Evolutionary conservation across 1,139 yeast genomes (phyloP), one percentile per base, ranked within the genome.

Genomic region (Nakaseomyces glabratus): DNA sequence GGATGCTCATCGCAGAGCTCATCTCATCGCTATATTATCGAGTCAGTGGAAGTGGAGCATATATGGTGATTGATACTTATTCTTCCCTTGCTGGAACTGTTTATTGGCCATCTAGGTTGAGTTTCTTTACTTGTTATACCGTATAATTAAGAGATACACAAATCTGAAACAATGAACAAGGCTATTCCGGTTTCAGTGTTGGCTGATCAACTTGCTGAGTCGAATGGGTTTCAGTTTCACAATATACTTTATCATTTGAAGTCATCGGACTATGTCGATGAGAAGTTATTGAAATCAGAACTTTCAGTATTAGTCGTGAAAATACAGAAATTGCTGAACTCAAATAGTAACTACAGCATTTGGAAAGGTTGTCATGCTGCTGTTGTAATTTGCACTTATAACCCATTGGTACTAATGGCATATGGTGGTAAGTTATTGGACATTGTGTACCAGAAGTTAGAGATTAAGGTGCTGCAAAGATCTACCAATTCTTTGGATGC

Each of bases 341-440:
- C 82, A 2, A 68, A 68, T 38, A 63, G 66, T 21, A 63, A 63
- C 19, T 64, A 62, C 39, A 61, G 64, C 34, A 66, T 71, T 44
- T 80, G 88, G 86, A 69, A 73, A 47, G 86, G 82, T 2, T 65
- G 73, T 22, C 76, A 73, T 47, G 46, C 77, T 5, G 60, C 71
- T 5, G 64, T 68, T 29, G 72, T 76, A 0, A 52, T 76, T 20
- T 55, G 58, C 35, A 54, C 69, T 4, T 60, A 63, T 33, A 72
- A 76, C 48, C 74, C 80, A 26, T 55, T 69, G 7, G 60, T 78
- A 4, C 54, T 78, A 37, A 66, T 57, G 35, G 44, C 82, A 14
- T 61, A 56, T 30, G 78, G 80, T 41, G 93, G 93, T 1, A 60
- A 65, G 3, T 58, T 65, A 8, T 69, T 85, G 53, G 65, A 81